Base-by-base conservation (phyloP, 805 yeast species). In the Monosporozyma yasuniensis region DNA sequence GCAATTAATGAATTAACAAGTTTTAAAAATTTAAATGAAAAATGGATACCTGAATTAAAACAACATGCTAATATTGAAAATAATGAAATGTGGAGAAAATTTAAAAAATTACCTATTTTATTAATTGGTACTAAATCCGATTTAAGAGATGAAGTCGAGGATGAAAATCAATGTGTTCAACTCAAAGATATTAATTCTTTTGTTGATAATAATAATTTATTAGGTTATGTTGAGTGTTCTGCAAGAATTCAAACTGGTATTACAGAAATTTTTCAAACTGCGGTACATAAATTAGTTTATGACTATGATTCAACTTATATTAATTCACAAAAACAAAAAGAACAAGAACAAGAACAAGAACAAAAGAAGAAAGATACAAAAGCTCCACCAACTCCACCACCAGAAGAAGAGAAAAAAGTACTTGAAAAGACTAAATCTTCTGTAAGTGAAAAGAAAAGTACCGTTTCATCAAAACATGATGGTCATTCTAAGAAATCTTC, bases 41-140 rank as follows among this genome's bases (percentile, higher is more conserved):
- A 88, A 63, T 83, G 89, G 89, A 76, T 81, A 56, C 96, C 96
- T 4, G 97, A 89, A 67, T 80, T 89, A 52, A 74, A 80, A 61
- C 95, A 87, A 65, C 95, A 87, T 64, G 81, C 93, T 8, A 83
- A 80, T 59, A 77, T 81, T 51, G 75, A 81, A 45, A 56, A 56
- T 42, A 52, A 61, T 16, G 56, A 55, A 32, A 47, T 58, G 28
- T 61, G 44, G 44, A 52, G 44, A 28, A 45, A 45, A 5, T 44
- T 48, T n/a, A 58, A 58, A 11, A 57, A 54, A 44, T 56, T 54
- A 22, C 78, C 81, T 34, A 79, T 87, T 46, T 66, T 89, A 34
- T 71, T 89, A 49, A 84, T 89, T 28, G 96, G 96, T 49, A 89
- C 96, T n/a, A 89, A 89, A 66, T 71, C 82, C 19, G 96, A 89